Evolutionary conservation across 2,329 filamentous ascomycete genomes (phyloP), one percentile per base, ranked within the genome.

Genomic region (Diaporthe eres): DNA sequence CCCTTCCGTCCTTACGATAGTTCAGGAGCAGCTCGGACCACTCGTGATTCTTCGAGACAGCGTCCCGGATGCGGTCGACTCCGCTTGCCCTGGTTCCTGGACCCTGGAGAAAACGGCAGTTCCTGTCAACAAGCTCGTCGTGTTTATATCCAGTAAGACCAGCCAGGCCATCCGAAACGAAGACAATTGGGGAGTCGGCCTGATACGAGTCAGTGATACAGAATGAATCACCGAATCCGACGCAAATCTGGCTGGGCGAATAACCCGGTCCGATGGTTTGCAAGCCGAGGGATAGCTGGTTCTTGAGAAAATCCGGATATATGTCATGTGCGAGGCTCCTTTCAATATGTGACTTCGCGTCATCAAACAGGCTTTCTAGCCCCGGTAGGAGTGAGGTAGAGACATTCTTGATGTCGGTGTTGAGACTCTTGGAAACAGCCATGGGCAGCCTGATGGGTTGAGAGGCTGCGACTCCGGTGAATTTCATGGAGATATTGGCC

Each of bases 261-360:
- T 71, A 71, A 25, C 65, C 65, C 1, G 71, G 72, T 10, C 58
- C 65, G n/a, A 76, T 53, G 4, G 72, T 65, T n/a, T 74, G 75
- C 17, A 76, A 51, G 34, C 60, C 74, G 7, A 71, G 58, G 2
- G 75, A 76, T 1, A 76, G 47, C 22, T 76, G 75, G 3, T 67
- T 58, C 15, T 76, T 76, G 39, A 74, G 53, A n/a, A 76, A 76
- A 9, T 76, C 75, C 0, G 75, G 75, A 28, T 76, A 76, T 0
- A 74, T 61, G 10, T 74, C 72, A 19, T 71, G 72, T 5, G 72
- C 42, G 8, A 76, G 49, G n/a, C 67, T 71, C 25, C 60, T 60
- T 19, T 76, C 72, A 12, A 74, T 47, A 8, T 49, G 61, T 3
- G 28, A 7, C 13, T 58, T 60, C 0, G 72, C 72, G n/a, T 76